Conservation (phyloP, 495 filamentous ascomycete genomes). For the Aeminium ludgeri region DNA sequence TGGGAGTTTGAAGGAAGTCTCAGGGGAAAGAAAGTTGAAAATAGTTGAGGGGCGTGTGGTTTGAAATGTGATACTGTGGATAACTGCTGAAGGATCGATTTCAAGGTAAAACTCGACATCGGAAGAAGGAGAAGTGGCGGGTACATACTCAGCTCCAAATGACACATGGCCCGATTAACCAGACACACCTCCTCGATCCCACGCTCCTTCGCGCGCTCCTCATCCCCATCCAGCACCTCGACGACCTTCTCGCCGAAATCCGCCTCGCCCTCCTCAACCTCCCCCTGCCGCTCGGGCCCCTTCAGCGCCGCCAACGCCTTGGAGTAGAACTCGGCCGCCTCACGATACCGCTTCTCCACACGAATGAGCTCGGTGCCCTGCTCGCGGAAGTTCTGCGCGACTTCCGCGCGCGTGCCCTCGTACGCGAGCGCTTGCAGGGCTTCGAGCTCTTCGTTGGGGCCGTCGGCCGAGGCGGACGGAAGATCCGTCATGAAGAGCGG, state of each 20-base stretch:
- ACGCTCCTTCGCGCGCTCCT: slow-evolving; percentile 39
- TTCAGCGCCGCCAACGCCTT: slow-evolving; percentile 58
- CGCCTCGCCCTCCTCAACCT: slow-evolving; percentile 23
- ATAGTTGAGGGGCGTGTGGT: too few relatives aligned
- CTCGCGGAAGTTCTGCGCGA: slow-evolving; percentile 61
- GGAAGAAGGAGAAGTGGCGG: too few relatives aligned
- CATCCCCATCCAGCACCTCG: slow-evolving; percentile 25
- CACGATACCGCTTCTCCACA: slow-evolving; percentile 47
- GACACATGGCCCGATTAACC: slow-evolving; percentile 73
- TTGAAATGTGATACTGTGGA: too few relatives aligned
- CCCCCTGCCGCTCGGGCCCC: slow-evolving; percentile 30
- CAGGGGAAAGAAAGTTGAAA: too few relatives aligned
- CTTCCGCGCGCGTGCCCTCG: slow-evolving; percentile 74
- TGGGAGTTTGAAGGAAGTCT: too few relatives aligned
- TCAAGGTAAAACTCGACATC: too few relatives aligned
- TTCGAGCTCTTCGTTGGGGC: slow-evolving; percentile 59
- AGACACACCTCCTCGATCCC: slow-evolving; percentile 56
- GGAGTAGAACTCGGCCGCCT: slow-evolving; percentile 81
- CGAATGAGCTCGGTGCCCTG: slow-evolving; percentile 79
- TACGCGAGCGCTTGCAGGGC: slow-evolving; percentile 80
- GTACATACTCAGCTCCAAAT: slow-evolving; percentile 59
- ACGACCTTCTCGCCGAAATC: slow-evolving; percentile 25
- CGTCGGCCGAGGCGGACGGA: slow-evolving; percentile 34
- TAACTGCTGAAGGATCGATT: too few relatives aligned
- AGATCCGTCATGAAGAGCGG: slow-evolving; percentile 94